Evolutionary conservation across 2,329 filamentous ascomycete genomes (phyloP).

Genomic region (Fusarium oligoseptatum): DNA sequence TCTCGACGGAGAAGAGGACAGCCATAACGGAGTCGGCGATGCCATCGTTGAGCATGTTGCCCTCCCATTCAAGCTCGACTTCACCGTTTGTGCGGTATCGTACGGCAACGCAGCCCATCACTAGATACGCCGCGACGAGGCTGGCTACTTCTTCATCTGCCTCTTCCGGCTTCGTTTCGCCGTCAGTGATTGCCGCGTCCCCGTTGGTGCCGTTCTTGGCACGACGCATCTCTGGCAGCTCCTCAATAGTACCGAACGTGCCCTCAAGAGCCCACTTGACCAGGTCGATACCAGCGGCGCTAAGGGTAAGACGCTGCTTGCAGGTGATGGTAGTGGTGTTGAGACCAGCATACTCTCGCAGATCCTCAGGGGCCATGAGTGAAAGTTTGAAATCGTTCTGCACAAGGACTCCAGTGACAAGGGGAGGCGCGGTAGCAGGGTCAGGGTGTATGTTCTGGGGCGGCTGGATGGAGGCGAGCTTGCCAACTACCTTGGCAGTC

Average conservation of each 20-base stretch:
- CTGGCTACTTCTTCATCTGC: slow-evolving; percentile 74
- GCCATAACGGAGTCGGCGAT: slow-evolving; percentile 98
- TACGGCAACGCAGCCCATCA: slow-evolving; percentile 95
- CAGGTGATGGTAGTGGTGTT: slow-evolving; percentile 95
- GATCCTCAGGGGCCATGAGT: slow-evolving; percentile 95
- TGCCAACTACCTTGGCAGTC: slow-evolving; percentile 94
- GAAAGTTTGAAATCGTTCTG: slow-evolving; percentile 98
- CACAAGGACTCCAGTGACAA: slow-evolving; percentile 92
- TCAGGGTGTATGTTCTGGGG: slow-evolving; percentile 58
- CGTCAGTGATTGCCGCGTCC: slow-evolving; percentile 53
- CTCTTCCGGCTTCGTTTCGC: slow-evolving; percentile 60
- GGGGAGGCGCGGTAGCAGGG: slow-evolving; percentile 51
- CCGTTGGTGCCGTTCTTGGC: slow-evolving; percentile 52
- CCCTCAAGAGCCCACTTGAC: slow-evolving; percentile 95
- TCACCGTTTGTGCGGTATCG: slow-evolving; percentile 82
- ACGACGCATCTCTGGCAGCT: slow-evolving; percentile 68
- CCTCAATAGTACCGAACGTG: slow-evolving; percentile 89
- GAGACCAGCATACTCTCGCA: slow-evolving; percentile 95
- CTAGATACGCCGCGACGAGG: slow-evolving; percentile 70
- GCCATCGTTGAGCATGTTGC: slow-evolving; percentile 96
- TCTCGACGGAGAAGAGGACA: slow-evolving; percentile 91
- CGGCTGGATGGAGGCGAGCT: slow-evolving; percentile 84
- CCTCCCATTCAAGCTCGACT: slow-evolving; percentile 95
- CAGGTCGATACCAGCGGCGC: slow-evolving; percentile 88
- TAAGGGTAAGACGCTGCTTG: slow-evolving; percentile 89